Percentiles rank a stretch among this genome's conserved stretches.
Evolutionary conservation across 441 rosid species (phyloP).

Genomic region (Erodium chrysanthum): DNA sequence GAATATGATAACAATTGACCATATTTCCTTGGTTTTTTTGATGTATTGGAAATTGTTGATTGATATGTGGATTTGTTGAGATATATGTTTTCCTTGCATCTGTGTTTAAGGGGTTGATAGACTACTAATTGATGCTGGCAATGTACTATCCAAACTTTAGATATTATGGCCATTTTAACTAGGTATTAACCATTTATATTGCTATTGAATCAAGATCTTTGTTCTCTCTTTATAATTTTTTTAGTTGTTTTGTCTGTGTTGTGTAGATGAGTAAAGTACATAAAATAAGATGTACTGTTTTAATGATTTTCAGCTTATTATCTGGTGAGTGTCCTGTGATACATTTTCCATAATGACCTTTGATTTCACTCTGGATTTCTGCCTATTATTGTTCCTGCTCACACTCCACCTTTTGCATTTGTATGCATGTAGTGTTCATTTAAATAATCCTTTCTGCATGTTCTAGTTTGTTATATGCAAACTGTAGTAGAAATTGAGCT

Average conservation of each 20-base stretch:
- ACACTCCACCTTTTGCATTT: neutral
- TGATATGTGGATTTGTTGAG: neutral
- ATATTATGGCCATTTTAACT: neutral
- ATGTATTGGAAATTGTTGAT: neutral
- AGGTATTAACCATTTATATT: neutral
- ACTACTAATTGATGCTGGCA: neutral
- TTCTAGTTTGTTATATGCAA: neutral
- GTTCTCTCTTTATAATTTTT: neutral
- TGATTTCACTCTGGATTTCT: neutral
- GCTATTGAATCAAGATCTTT: neutral
- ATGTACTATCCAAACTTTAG: neutral
- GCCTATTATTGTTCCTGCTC: neutral
- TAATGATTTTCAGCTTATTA: too few species aligned
- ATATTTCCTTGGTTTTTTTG: neutral
- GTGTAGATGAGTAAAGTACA: too few species aligned
- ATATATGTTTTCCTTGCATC: neutral
- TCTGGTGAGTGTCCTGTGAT: neutral
- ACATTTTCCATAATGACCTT: neutral
- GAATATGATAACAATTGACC: neutral
- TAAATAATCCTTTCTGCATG: neutral
- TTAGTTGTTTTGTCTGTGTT: neutral
- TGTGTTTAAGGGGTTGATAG: neutral
- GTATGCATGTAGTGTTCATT: neutral
- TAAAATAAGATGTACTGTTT: too few species aligned
- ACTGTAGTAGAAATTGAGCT: too few species aligned